Percentiles rank a stretch among this genome's conserved stretches.
These are phyloP conservation scores for Diaporthe sp. DNA, from an alignment of 2,329 filamentous ascomycete genomes.

Conservation along the genomic window DNA sequence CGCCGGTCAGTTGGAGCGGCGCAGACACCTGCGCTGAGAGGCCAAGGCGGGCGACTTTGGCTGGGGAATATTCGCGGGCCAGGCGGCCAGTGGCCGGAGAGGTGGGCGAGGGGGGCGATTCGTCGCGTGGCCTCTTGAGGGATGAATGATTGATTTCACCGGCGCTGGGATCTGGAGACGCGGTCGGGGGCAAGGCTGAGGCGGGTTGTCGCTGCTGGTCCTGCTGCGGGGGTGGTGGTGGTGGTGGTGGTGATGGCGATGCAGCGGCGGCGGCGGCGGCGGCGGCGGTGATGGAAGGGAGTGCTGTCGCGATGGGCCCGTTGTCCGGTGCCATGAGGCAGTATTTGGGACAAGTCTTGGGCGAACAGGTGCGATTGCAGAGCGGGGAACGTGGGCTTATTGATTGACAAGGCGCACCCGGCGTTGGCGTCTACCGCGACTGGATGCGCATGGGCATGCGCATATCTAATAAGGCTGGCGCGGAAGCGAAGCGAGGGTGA, in stretches of 20 bases:
- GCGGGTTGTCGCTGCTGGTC: slow-evolving; percentile 48
- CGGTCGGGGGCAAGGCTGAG: slow-evolving; percentile 53
- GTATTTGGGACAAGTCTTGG: slow-evolving; percentile 4
- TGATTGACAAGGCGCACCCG: slow-evolving; percentile 25
- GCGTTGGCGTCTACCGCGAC: slow-evolving; percentile 34
- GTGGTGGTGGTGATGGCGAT: slow-evolving; percentile 60
- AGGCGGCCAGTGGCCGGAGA: slow-evolving; percentile 46
- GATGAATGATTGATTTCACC: slow-evolving; percentile 54
- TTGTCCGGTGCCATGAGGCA: slow-evolving; percentile 67
- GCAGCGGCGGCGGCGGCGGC: slow-evolving; percentile 53
- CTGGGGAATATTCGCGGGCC: slow-evolving; percentile 62
- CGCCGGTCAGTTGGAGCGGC: slow-evolving; percentile 63
- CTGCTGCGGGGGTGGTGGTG: slow-evolving; percentile 52
- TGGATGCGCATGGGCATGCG: slow-evolving; percentile 37
- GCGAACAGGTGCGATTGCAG: slow-evolving; percentile 5
- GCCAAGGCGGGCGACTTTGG: slow-evolving; percentile 66
- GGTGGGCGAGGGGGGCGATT: slow-evolving; percentile 53
- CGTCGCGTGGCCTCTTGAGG: slow-evolving; percentile 64
- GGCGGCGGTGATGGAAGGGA: slow-evolving; percentile 57
- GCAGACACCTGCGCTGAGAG: slow-evolving; percentile 59
- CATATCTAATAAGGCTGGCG: slow-evolving; percentile 30
- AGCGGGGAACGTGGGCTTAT: not conserved
- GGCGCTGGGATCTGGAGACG: slow-evolving; percentile 58
- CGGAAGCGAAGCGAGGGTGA: slow-evolving; percentile 17
- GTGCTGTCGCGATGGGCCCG: slow-evolving; percentile 66